Percentiles rank a stretch among this genome's conserved stretches.
Conservation (phyloP, 2,329 filamentous ascomycete genomes). For the Bipolaris zeicola region DNA sequence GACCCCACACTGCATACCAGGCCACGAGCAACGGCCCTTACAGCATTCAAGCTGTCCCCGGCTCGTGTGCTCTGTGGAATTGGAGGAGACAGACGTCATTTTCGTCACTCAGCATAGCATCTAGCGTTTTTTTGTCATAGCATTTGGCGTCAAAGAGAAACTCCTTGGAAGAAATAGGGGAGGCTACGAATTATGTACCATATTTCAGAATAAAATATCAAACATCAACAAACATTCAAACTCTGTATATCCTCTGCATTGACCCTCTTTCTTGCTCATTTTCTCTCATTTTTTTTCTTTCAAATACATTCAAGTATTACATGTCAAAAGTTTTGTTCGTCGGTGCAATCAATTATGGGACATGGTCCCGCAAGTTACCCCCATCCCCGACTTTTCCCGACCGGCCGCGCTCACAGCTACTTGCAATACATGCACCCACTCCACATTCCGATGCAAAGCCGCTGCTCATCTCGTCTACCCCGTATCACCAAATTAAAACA, state of each 20-base stretch:
- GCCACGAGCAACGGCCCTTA: slow-evolving; percentile 6
- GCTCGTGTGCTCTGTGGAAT: slow-evolving; percentile 18
- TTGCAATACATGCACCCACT: background rate
- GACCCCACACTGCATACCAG: slow-evolving; percentile 16
- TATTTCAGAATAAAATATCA: slow-evolving; percentile 1
- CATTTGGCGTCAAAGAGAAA: background rate
- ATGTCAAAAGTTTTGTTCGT: too few species aligned
- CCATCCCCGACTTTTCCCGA: slow-evolving; percentile 6
- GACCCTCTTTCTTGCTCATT: background rate
- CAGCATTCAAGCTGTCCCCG: slow-evolving; percentile 1
- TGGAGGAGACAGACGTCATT: slow-evolving; percentile 3
- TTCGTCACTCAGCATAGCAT: slow-evolving; percentile 3
- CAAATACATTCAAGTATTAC: background rate
- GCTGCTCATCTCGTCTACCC: too few species aligned
- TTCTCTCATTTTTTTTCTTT: background rate
- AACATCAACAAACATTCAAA: background rate
- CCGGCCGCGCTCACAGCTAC: slow-evolving; percentile 12
- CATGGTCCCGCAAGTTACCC: background rate
- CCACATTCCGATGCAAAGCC: background rate
- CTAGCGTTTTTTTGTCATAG: slow-evolving; percentile 1
- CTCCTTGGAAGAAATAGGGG: background rate
- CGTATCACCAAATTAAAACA: too few species aligned
- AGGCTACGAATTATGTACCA: slow-evolving; percentile 7
- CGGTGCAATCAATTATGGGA: too few species aligned
- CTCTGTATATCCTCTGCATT: background rate